phyloP scores from a whole-genome alignment of 192 early-diverging fungal genomes.

The Ambispora gerdemannii region DNA sequence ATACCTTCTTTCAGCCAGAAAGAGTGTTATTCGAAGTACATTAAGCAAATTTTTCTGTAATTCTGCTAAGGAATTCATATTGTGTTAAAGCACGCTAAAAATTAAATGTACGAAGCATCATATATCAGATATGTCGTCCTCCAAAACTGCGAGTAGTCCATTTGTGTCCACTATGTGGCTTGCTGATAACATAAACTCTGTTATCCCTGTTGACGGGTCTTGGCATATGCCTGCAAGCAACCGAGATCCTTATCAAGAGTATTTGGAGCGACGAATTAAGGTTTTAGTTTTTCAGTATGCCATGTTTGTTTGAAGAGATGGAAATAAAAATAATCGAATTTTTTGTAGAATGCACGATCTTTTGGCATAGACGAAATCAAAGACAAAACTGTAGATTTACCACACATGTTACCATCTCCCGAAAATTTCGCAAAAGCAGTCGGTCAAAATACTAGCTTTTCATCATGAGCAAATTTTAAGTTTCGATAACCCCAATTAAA shows the following conservation, averaged over 20 bases:
- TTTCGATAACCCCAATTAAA: too few species aligned
- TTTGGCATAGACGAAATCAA: constrained; percentile 90
- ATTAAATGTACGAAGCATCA: too few species aligned
- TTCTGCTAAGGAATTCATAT: too few species aligned
- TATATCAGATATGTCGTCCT: too few species aligned
- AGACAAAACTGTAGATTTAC: constrained; percentile 65
- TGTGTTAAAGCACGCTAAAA: too few species aligned
- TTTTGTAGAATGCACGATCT: constrained; percentile 64
- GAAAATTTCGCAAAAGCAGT: constrained; percentile 70
- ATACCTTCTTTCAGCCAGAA: too few species aligned
- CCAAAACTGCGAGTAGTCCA: too few species aligned
- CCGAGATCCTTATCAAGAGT: constrained; percentile 70
- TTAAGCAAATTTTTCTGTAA: too few species aligned
- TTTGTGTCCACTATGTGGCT: constrained; percentile 62
- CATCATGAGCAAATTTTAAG: too few species aligned
- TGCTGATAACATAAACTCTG: constrained; percentile 50
- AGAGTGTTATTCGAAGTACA: too few species aligned
- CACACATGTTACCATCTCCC: constrained; percentile 88
- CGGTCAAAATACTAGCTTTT: constrained; percentile 40
- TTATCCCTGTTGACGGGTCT: constrained; percentile 84
- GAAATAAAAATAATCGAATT: background rate
- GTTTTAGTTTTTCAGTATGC: background rate
- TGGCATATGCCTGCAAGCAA: constrained; percentile 84
- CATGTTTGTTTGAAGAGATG: constrained; percentile 16
- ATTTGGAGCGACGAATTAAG: constrained; percentile 49